Evolutionary conservation across 2,329 filamentous ascomycete genomes (phyloP), one percentile per base, ranked within the genome.

Genomic region (Didymella pinodella): DNA sequence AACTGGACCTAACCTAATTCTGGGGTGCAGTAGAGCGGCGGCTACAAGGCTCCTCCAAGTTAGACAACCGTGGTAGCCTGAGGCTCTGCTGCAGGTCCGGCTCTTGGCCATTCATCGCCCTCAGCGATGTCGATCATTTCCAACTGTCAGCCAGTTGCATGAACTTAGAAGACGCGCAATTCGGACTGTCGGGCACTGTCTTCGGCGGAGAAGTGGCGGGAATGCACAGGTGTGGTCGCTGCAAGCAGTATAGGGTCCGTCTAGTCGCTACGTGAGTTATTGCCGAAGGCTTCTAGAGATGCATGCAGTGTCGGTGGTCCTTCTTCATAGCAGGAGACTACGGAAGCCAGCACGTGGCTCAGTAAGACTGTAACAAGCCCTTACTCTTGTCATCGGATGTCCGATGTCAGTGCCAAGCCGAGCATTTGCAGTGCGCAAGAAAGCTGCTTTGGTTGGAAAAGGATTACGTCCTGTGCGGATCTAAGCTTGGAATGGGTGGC

Each of bases 31-130:
- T 56, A 46, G n/a, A 10, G 14, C 18, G 11, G 54, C 54, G 48
- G 54, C 22, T 57, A 34, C 20, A 36, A 31, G 7, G 18, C 43
- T 43, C 31, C 11, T 14, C 25, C 14, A 2, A 22, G 54, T 25
- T 57, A 57, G 43, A 20, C 22, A 43, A 6, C 48, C 43, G 54
- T 29, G 5, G 10, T 22, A 22, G 18, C 20, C 12, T 40, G 40
- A 49, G 46, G 47, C 40, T 49, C 53, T 56, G 46, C 29, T 55
- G 29, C 46, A 45, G 29, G n/a, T 22, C 43, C 34, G 32, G 46
- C 26, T 40, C 14, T 14, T 12, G 12, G 20, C 53, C 53, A 49
- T 38, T 49, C 34, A 48, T 18, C 36, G 7, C 8, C 16, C 20
- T 14, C 28, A 16, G 32, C 7, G 7, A 28, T 28, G 47, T 51